A percentile compares a stretch with the other conserved stretches of the same genome.
phyloP scores from a whole-genome alignment of 768 basidiomycete genomes.

The Rhodocollybia butyracea region DNA sequence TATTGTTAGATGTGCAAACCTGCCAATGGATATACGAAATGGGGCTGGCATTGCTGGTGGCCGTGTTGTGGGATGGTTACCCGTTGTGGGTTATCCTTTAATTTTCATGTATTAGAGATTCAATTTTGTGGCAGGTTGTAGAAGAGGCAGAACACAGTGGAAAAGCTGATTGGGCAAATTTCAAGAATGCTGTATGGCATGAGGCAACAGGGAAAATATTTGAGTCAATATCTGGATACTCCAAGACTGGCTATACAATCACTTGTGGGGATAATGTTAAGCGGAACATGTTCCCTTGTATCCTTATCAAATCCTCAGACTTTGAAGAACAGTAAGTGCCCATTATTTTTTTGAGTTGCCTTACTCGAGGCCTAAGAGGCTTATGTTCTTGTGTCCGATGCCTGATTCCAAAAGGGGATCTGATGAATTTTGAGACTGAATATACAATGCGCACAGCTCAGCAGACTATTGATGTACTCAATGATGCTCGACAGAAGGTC shows the following conservation, averaged over 20 bases:
- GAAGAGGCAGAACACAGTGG: conserved; percentile 27
- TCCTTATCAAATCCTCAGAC: background rate
- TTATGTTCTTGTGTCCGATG: background rate
- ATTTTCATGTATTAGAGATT: background rate
- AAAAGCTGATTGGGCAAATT: conserved; percentile 25
- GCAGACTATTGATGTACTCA: background rate
- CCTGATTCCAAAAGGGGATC: background rate
- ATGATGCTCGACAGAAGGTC: background rate
- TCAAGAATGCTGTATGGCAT: conserved; percentile 38
- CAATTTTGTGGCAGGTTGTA: conserved; percentile 19
- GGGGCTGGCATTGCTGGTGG: conserved; percentile 13
- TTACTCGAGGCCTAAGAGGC: background rate
- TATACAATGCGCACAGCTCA: background rate
- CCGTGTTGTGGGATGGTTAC: conserved; percentile 16
- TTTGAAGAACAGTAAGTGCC: background rate
- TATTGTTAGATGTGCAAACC: conserved; percentile 9
- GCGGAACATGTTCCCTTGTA: background rate
- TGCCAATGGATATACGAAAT: conserved; percentile 14
- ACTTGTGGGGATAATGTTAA: conserved; percentile 24
- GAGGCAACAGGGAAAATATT: conserved; percentile 27
- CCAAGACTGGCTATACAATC: conserved; percentile 17
- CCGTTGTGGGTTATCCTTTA: conserved; percentile 6
- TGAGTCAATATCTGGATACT: conserved; percentile 15
- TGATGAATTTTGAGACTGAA: background rate
- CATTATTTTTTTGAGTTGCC: background rate